Percentiles rank a stretch among this genome's conserved stretches.
Evolutionary conservation across 345 rosid genomes (phyloP).

Genomic region (Reutealis trisperma): DNA sequence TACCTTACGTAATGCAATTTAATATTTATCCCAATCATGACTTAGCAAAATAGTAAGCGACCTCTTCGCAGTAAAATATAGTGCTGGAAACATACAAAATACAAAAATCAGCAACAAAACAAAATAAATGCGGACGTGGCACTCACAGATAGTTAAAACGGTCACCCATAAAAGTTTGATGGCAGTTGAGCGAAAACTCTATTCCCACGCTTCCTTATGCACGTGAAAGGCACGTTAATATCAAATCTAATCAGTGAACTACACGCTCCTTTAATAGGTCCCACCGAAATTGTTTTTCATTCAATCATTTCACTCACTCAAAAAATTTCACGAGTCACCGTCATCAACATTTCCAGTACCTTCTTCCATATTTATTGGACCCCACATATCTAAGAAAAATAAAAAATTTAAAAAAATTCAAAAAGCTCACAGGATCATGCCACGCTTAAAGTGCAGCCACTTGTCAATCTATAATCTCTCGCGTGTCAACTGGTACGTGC

Average conservation of each 20-base stretch:
- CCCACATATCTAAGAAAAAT: background rate
- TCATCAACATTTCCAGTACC: background rate
- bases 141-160: background rate
- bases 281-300: background rate
- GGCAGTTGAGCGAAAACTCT: background rate
- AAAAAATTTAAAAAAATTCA: background rate
- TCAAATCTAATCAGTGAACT: too few species aligned
- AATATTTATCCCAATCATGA: too few species aligned
- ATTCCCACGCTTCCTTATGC: background rate
- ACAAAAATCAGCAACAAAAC: background rate
- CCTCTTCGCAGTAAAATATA: too few species aligned
- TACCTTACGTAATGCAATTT: too few species aligned
- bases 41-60: too few species aligned
- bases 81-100: background rate
- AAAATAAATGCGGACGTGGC: background rate
- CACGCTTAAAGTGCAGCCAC: conserved; percentile 20
- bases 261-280: background rate
- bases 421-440: background rate
- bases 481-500: conserved; percentile 12
- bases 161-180: background rate
- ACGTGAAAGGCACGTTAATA: background rate
- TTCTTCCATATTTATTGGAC: background rate
- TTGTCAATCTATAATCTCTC: background rate
- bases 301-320: background rate
- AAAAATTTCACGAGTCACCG: conserved; percentile 2